Evolutionary conservation across 257 asterid genomes (phyloP).

Genomic region (Solanum appendiculatum): DNA sequence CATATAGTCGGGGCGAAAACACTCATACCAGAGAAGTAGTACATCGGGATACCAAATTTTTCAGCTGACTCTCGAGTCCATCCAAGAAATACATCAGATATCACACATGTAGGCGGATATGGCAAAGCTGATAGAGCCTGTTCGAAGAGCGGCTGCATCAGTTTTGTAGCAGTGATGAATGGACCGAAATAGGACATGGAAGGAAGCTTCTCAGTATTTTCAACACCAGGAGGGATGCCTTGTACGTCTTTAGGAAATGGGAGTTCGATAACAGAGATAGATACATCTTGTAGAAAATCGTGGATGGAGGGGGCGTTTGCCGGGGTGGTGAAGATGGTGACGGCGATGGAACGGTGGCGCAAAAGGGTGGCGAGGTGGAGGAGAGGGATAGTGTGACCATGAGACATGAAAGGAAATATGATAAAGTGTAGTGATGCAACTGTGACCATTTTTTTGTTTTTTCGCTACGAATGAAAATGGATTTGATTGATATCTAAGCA

Average conservation of each 20-base stretch:
- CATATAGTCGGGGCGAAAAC: conserved; percentile 33
- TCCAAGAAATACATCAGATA: conserved; percentile 53
- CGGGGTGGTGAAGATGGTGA: conserved; percentile 62
- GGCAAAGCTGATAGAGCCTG: conserved; percentile 14
- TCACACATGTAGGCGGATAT: conserved; percentile 34
- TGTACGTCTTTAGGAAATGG: conserved; percentile 39
- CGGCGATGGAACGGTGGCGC: conserved; percentile 26
- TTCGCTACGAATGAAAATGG: background rate
- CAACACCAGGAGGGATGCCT: conserved; percentile 49
- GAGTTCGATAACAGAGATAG: conserved; percentile 30
- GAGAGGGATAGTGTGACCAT: conserved; percentile 71
- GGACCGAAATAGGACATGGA: conserved; percentile 19
- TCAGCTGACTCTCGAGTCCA: conserved; percentile 50
- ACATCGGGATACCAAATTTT: conserved; percentile 33
- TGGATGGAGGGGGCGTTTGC: conserved; percentile 36
- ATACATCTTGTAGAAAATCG: conserved; percentile 14
- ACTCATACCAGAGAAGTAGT: conserved; percentile 46
- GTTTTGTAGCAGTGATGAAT: conserved; percentile 29
- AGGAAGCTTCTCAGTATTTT: conserved; percentile 49
- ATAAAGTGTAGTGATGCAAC: conserved; percentile 41
- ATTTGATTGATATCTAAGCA: background rate
- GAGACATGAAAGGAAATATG: conserved; percentile 61
- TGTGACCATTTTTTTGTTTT: conserved; percentile 24
- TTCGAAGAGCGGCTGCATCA: conserved; percentile 46
- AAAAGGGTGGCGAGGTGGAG: conserved; percentile 63